Percentiles rank a stretch among this genome's conserved stretches.
Conservation (phyloP, 83 land plant species). For the Picea mariana region DNA sequence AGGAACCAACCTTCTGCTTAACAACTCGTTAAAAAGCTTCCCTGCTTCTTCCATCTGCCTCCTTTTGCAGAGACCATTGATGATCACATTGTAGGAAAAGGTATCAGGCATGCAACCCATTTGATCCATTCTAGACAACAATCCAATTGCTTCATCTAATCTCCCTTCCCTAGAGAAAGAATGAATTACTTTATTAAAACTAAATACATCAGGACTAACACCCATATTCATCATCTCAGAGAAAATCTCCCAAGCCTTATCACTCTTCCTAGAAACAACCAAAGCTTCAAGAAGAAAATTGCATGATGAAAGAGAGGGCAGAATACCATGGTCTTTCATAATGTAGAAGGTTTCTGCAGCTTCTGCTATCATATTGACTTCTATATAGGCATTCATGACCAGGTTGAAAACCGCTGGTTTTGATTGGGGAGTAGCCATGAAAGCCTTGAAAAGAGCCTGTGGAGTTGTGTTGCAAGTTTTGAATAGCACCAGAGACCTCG, state of each 20-base stretch:
- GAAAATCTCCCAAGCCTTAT: constrained; percentile 23
- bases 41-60: constrained; percentile 16
- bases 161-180: constrained; percentile 22
- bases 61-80: constrained; percentile 27
- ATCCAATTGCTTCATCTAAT: constrained; percentile 23
- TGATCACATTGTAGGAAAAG: constrained; percentile 25
- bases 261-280: constrained; percentile 19
- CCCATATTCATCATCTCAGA: constrained; percentile 25
- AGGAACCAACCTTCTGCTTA: constrained; percentile 16
- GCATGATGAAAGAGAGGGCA: constrained; percentile 6
- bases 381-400: constrained; percentile 9
- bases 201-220: constrained; percentile 17
- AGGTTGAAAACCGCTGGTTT: constrained; percentile 9
- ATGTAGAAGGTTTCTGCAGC: constrained; percentile 7
- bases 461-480: neutral
- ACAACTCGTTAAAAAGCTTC: constrained; percentile 16
- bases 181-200: constrained; percentile 29
- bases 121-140: constrained; percentile 24
- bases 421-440: neutral
- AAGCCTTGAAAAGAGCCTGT: neutral
- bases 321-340: constrained; percentile 5
- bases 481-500: neutral
- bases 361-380: constrained; percentile 9
- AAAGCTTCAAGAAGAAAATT: constrained; percentile 11
- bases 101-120: constrained; percentile 18